Evolutionary conservation across 2,329 filamentous ascomycete genomes (phyloP), one percentile per base, ranked within the genome.

Genomic region (Cadophora gregata): DNA sequence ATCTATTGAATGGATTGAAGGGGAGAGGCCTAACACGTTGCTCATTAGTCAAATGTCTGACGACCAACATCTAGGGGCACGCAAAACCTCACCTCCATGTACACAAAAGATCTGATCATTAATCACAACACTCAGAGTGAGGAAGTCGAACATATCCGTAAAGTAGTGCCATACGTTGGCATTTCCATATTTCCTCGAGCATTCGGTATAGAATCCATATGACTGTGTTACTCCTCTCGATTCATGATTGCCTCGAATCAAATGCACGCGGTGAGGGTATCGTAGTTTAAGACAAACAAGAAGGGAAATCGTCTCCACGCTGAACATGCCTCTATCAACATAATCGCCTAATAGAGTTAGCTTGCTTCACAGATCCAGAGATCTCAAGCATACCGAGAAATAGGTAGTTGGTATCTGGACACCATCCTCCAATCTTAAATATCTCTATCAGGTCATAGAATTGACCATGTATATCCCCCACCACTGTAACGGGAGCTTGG

Each of bases 101-200:
- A 99, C 96, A 79, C 96, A 99, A 79, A 99, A 99, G 72, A 99
- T 99, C 79, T 98, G 93, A 79, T 99, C 92, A 79, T 98, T 97
- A 78, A 99, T 99, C 70, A 99, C 95, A 68, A 98, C 96, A 75
- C 93, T 97, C 65, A 99, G 84, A 8, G 95, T 98, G 70, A 99
- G 85, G 79, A 97, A 99, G 81, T 99, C 96, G 80, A 99, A 99
- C 94, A 99, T 98, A 81, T 99, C 96, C 72, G 96, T 99, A 78
- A 99, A 99, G 79, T 98, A 96, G 80, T 99, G 96, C 96, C 96
- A 99, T 25, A 99, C 96, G 75, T 96, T 97, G 70, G 96, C 93
- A 77, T 97, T 98, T 78, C 96, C 96, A 80, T 99, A 99, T 81
- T 99, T 99, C 73, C 96, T 90, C 24, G 92, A 93, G 80, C 96